These are phyloP conservation scores for Stropharia rugosoannulata DNA, from an alignment of 768 basidiomycete genomes.

Conservation along the genomic window DNA sequence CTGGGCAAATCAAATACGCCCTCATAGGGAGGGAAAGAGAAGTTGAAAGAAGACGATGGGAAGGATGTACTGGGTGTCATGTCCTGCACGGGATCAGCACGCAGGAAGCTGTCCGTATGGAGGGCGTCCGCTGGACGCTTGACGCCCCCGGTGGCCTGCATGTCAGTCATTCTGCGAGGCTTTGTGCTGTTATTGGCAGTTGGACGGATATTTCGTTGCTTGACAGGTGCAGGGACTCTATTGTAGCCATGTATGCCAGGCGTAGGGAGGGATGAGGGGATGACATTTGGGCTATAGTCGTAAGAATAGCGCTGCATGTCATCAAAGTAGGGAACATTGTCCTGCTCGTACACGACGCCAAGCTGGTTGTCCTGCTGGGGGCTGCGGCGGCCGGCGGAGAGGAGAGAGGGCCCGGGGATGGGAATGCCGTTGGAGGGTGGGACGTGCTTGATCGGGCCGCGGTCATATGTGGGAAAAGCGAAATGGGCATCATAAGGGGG, in stretches of 20 bases:
- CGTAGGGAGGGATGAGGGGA: conserved; percentile 75
- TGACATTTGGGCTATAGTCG: conserved; percentile 38
- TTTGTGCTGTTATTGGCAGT: conserved; percentile 69
- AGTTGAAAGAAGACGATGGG: conserved; percentile 70
- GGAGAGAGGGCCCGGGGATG: conserved; percentile 42
- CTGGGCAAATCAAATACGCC: conserved; percentile 53
- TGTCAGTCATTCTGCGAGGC: conserved; percentile 33
- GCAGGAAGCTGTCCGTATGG: conserved; percentile 76
- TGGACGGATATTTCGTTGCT: conserved; percentile 35
- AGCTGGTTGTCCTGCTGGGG: conserved; percentile 45
- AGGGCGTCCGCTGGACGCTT: conserved; percentile 84
- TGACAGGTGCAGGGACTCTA: conserved; percentile 32
- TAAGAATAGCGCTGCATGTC: conserved; percentile 10
- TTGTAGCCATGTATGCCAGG: conserved; percentile 62
- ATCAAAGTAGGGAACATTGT: conserved; percentile 20
- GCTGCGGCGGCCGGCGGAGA: conserved; percentile 47
- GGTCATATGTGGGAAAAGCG: conserved; percentile 39
- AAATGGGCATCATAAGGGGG: conserved; percentile 42
- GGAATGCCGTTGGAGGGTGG: conserved; percentile 30
- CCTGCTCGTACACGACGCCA: conserved; percentile 34
- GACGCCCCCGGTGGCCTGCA: conserved; percentile 49
- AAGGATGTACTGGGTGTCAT: conserved; percentile 47
- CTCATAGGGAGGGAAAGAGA: conserved; percentile 69
- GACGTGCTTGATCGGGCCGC: conserved; percentile 19
- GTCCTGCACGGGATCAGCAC: conserved; percentile 62